Evolutionary conservation across 83 land plant species (phyloP).

Genomic region (Diphasiastrum complanatum): DNA sequence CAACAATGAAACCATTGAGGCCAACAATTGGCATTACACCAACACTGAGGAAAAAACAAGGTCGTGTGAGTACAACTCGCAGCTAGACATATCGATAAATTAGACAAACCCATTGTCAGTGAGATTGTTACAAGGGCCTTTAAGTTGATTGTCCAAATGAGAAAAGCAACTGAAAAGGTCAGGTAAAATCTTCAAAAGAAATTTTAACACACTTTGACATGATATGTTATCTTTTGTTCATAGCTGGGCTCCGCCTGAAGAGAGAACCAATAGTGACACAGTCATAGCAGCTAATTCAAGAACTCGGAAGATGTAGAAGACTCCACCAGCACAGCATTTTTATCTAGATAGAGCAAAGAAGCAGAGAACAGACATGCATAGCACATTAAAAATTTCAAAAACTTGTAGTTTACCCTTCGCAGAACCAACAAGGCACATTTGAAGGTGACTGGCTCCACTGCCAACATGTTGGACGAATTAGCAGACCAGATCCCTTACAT

Average conservation of each 20-base stretch:
- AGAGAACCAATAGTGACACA: no score
- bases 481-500: constrained; percentile 21
- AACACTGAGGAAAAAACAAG: constrained; percentile 13
- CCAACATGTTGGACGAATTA: constrained; percentile 7
- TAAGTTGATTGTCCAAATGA: no score
- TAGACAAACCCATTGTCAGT: neutral
- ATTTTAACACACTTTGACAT: no score
- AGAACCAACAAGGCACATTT: constrained; percentile 24
- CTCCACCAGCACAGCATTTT: neutral
- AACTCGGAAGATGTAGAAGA: no score
- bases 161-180: no score
- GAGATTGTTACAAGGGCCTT: neutral
- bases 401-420: constrained; percentile 22
- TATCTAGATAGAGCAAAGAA: neutral
- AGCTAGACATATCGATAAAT: neutral
- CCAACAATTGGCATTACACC: constrained; percentile 29
- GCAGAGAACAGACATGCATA: neutral
- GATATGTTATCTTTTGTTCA: no score
- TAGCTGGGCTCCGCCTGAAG: no score
- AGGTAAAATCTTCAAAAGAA: no score
- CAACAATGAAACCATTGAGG: constrained; percentile 26
- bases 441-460: constrained; percentile 9
- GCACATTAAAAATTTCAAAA: no score
- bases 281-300: no score
- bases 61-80: neutral